Evolutionary conservation across 352 stramenopile genomes (phyloP).

Genomic region (Globisporangium solare): DNA sequence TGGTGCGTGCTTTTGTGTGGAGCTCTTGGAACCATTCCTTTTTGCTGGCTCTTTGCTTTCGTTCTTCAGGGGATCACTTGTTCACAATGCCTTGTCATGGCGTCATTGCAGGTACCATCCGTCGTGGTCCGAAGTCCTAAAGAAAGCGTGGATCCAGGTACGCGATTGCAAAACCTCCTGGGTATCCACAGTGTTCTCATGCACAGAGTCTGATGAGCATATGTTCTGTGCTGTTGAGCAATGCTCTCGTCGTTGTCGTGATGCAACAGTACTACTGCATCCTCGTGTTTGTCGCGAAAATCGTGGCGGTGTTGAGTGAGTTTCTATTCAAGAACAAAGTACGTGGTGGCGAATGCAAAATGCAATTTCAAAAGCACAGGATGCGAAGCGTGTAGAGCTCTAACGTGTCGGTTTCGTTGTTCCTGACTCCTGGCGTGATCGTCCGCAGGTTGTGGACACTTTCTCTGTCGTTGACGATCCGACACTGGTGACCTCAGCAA

Average conservation of each 20-base stretch:
- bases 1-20: constrained; percentile 11
- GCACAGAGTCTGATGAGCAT: no score
- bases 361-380: neutral
- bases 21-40: neutral
- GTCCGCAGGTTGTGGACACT: constrained; percentile 23
- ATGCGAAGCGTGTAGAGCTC: no score
- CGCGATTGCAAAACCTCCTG: neutral
- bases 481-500: constrained; percentile 2
- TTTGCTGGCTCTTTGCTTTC: neutral
- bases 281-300: constrained; percentile 27
- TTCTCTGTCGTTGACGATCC: constrained; percentile 28
- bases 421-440: neutral
- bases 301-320: constrained; percentile 24
- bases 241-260: neutral
- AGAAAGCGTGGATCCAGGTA: constrained; percentile 70
- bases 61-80: neutral
- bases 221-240: neutral
- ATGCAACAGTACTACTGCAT: constrained; percentile 40
- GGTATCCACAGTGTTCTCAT: no score
- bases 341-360: neutral
- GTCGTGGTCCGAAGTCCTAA: constrained; percentile 54
- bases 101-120: constrained; percentile 37
- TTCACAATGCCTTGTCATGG: no score
- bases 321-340: constrained; percentile 46
- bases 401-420: no score